A percentile compares a stretch with the other conserved stretches of the same genome.
These are phyloP conservation scores for Talaromyces sp. DNA, from an alignment of 2,329 filamentous ascomycete genomes.

Conservation along the genomic window DNA sequence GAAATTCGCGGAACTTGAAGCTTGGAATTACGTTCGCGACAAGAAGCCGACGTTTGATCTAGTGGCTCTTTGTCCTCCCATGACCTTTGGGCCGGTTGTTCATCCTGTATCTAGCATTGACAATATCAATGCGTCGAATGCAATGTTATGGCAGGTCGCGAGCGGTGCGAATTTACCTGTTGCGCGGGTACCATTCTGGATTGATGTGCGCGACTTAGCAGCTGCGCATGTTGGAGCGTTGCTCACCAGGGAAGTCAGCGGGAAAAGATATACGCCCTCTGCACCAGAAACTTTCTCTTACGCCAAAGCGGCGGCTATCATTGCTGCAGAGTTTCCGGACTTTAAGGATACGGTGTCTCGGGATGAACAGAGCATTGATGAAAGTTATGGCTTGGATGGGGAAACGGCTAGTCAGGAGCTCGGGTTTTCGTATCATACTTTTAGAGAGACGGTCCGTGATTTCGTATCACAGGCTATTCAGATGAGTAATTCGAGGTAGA, in stretches of 20 bases:
- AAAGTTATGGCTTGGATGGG: constrained; percentile 15
- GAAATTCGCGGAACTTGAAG: constrained; percentile 30
- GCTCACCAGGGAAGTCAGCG: constrained; percentile 30
- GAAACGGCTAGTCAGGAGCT: constrained; percentile 16
- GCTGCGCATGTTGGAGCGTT: constrained; percentile 46
- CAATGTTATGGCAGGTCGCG: constrained; percentile 42
- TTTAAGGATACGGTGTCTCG: constrained; percentile 27
- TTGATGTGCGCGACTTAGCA: constrained; percentile 50
- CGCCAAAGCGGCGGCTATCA: constrained; percentile 43
- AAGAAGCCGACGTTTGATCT: constrained; percentile 41
- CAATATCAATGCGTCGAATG: constrained; percentile 44
- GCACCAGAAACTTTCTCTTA: constrained; percentile 49
- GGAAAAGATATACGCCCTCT: constrained; percentile 39
- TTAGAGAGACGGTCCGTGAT: constrained; percentile 22
- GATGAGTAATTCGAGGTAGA: constrained; percentile 2
- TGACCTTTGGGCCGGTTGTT: constrained; percentile 46
- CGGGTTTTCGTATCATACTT: constrained; percentile 27
- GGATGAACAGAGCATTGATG: constrained; percentile 26
- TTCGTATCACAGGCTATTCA: constrained; percentile 21
- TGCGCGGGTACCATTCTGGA: constrained; percentile 33
- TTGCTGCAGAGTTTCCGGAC: constrained; percentile 38
- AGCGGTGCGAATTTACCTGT: constrained; percentile 37
- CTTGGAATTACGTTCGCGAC: constrained; percentile 33
- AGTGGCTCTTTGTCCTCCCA: constrained; percentile 45
- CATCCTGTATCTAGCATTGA: constrained; percentile 36